Evolutionary conservation across 768 basidiomycete species (phyloP).

Genomic region (Suillus tomentosus): DNA sequence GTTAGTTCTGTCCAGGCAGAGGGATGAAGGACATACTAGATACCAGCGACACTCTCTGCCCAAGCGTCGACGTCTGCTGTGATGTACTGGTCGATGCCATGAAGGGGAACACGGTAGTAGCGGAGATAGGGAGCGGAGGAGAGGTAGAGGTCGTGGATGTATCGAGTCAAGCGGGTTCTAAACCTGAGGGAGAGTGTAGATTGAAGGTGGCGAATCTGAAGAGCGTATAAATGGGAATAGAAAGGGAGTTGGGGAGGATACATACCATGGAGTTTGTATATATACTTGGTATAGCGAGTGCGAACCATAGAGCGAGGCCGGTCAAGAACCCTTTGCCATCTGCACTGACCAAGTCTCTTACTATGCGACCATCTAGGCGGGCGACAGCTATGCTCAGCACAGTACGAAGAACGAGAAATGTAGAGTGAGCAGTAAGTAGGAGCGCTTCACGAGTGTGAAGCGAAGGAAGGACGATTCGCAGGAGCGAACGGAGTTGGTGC

Average conservation of each 20-base stretch:
- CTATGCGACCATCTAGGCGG: slow-evolving; percentile 85
- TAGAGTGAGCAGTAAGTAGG: slow-evolving; percentile 75
- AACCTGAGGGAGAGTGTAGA: slow-evolving; percentile 80
- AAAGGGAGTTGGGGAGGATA: not conserved
- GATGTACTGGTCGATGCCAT: slow-evolving; percentile 89
- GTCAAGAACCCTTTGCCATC: slow-evolving; percentile 81
- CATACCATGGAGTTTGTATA: slow-evolving; percentile 94
- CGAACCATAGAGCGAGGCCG: slow-evolving; percentile 87
- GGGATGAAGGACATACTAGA: slow-evolving; percentile 70
- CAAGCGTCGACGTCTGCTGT: slow-evolving; percentile 92
- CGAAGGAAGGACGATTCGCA: slow-evolving; percentile 69
- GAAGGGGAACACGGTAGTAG: slow-evolving; percentile 65
- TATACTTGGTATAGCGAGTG: slow-evolving; percentile 87
- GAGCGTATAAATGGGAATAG: not conserved
- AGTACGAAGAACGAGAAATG: slow-evolving; percentile 84
- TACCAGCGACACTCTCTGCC: slow-evolving; percentile 78
- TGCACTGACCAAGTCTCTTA: slow-evolving; percentile 85
- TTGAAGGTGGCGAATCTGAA: slow-evolving; percentile 85
- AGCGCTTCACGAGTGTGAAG: slow-evolving; percentile 68
- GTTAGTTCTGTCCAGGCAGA: not conserved
- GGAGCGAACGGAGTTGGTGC: slow-evolving; percentile 70
- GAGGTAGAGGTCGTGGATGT: slow-evolving; percentile 91
- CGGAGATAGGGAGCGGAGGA: slow-evolving; percentile 69
- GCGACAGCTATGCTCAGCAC: slow-evolving; percentile 89
- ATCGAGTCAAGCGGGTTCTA: slow-evolving; percentile 85